Conservation (phyloP, 768 basidiomycete species). For the Clitopilus hobsonii region DNA sequence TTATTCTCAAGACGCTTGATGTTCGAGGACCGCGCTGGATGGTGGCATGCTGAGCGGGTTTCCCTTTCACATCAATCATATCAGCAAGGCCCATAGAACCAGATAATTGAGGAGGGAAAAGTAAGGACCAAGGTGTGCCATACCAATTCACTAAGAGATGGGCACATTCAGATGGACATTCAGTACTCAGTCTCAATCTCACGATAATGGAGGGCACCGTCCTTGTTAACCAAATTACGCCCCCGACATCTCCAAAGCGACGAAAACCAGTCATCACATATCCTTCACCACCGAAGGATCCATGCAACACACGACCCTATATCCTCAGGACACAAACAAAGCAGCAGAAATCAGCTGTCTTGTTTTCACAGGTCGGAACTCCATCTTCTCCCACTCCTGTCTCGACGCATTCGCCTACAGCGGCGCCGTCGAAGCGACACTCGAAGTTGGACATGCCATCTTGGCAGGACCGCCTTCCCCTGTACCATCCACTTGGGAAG, state of each 20-base stretch:
- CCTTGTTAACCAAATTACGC: neutral
- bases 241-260: neutral
- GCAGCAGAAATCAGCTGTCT: constrained; percentile 6
- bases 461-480: constrained; percentile 33
- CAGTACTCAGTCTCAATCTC: neutral
- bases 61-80: neutral
- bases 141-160: neutral
- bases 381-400: neutral
- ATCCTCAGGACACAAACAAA: constrained; percentile 5
- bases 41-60: neutral
- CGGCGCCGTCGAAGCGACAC: neutral
- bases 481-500: constrained; percentile 64
- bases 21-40: neutral
- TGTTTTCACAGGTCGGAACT: neutral
- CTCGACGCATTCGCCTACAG: neutral
- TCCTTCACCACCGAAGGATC: constrained; percentile 10
- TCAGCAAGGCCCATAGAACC: neutral
- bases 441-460: neutral
- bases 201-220: neutral
- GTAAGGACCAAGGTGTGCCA: neutral
- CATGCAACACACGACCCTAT: constrained; percentile 12
- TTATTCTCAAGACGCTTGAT: too few relatives aligned
- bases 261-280: neutral
- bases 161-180: neutral
- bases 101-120: too few relatives aligned